These are phyloP conservation scores for Aspergillus sp. DNA, from an alignment of 2,329 filamentous ascomycete species.

Conservation along the genomic window DNA sequence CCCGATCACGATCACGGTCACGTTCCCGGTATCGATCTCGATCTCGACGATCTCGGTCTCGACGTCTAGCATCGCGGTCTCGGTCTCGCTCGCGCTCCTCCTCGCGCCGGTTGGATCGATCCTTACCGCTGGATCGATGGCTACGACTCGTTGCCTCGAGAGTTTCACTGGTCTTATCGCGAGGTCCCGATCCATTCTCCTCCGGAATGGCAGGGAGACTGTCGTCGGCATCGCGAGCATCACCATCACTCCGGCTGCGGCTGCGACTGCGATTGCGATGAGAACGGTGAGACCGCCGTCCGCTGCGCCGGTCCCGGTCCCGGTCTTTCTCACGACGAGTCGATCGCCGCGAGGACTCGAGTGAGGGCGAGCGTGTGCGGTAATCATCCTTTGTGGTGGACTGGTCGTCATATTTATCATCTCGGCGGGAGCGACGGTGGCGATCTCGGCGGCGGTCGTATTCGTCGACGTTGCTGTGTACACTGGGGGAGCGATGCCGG, in stretches of 20 bases:
- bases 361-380: slow-evolving; percentile 58
- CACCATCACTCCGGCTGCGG: slow-evolving; percentile 24
- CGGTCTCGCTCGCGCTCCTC: slow-evolving; percentile 22
- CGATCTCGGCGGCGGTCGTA: slow-evolving; percentile 19
- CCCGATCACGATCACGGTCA: slow-evolving; percentile 16
- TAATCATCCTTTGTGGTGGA: slow-evolving; percentile 35
- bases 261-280: slow-evolving; percentile 42
- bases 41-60: slow-evolving; percentile 20
- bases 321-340: slow-evolving; percentile 56
- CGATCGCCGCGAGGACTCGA: slow-evolving; percentile 49
- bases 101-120: slow-evolving; percentile 21
- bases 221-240: slow-evolving; percentile 30
- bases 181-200: slow-evolving; percentile 14
- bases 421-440: slow-evolving; percentile 21
- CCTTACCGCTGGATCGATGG: slow-evolving; percentile 20
- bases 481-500: slow-evolving; percentile 42
- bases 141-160: slow-evolving; percentile 19
- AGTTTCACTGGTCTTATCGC: slow-evolving; percentile 13
- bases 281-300: slow-evolving; percentile 41
- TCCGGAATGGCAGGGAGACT: slow-evolving; percentile 17
- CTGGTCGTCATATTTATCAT: slow-evolving; percentile 41
- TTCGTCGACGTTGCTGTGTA: slow-evolving; percentile 29
- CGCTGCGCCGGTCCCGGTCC: slow-evolving; percentile 41
- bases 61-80: slow-evolving; percentile 21
- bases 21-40: slow-evolving; percentile 31